Conservation (phyloP, 257 asterid species). For the Rhazya stricta region DNA sequence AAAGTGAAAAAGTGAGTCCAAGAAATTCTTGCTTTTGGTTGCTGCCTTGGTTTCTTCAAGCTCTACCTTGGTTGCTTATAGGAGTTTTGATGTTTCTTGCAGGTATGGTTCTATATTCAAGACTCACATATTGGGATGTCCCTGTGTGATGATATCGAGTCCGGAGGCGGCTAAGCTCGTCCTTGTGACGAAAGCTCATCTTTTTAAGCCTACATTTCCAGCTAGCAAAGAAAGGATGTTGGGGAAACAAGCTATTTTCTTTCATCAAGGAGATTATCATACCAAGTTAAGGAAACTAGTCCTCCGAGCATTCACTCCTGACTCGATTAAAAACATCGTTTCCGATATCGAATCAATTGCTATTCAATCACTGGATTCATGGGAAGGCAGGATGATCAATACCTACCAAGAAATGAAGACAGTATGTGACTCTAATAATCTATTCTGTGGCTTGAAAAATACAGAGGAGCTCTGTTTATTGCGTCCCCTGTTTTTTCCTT, state of each 20-base stretch:
- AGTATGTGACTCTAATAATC: slow-evolving; percentile 17
- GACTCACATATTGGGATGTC: slow-evolving; percentile 43
- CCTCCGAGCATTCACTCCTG: slow-evolving; percentile 35
- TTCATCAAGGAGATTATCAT: slow-evolving; percentile 42
- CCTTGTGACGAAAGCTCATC: slow-evolving; percentile 33
- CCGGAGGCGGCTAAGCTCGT: slow-evolving; percentile 39
- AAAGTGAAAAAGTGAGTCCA: slow-evolving; percentile 34
- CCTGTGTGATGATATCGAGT: slow-evolving; percentile 42
- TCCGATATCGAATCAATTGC: slow-evolving; percentile 24
- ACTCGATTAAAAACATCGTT: slow-evolving; percentile 27
- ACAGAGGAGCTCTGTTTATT: slow-evolving; percentile 12
- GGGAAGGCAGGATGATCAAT: slow-evolving; percentile 31
- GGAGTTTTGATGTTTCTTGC: neutral
- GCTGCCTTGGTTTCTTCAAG: neutral
- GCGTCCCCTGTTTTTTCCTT: slow-evolving; percentile 4
- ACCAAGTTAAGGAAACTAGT: slow-evolving; percentile 33
- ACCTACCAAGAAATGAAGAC: slow-evolving; percentile 43
- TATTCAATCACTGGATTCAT: slow-evolving; percentile 15
- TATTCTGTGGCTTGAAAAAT: neutral
- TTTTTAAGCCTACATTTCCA: slow-evolving; percentile 44
- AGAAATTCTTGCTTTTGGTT: neutral
- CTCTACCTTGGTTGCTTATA: neutral
- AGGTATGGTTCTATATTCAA: slow-evolving; percentile 46
- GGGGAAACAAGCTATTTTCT: slow-evolving; percentile 44
- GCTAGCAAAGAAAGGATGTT: slow-evolving; percentile 43